Evolutionary conservation across 495 filamentous ascomycete genomes (phyloP).

Genomic region (Tetracladium marchalianum): DNA sequence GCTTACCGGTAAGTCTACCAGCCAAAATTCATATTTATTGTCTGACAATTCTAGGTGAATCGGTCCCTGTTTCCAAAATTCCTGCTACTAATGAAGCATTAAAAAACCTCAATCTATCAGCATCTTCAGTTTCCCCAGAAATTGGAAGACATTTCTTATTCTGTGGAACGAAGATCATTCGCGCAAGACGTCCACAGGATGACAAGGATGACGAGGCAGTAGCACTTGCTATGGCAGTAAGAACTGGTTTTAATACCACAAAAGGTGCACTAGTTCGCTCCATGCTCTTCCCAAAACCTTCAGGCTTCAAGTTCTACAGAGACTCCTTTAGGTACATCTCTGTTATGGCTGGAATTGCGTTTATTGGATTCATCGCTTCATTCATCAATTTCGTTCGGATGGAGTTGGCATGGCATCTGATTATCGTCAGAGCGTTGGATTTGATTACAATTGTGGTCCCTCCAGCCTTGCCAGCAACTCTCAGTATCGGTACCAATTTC

Average conservation of each 20-base stretch:
- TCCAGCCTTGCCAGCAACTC: slow-evolving; percentile 89
- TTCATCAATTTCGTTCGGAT: slow-evolving; percentile 88
- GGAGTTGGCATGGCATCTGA: slow-evolving; percentile 72
- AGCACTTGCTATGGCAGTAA: slow-evolving; percentile 80
- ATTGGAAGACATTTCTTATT: slow-evolving; percentile 85
- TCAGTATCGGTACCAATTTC: slow-evolving; percentile 95
- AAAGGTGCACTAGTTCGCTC: slow-evolving; percentile 94
- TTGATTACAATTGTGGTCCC: slow-evolving; percentile 97
- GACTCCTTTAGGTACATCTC: slow-evolving; percentile 98
- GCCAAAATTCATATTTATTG: background rate
- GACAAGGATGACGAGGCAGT: slow-evolving; percentile 77
- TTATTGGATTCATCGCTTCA: slow-evolving; percentile 79
- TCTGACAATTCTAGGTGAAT: slow-evolving; percentile 58
- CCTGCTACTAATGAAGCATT: slow-evolving; percentile 81
- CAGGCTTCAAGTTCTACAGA: slow-evolving; percentile 94
- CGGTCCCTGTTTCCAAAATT: slow-evolving; percentile 88
- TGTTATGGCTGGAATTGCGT: slow-evolving; percentile 87
- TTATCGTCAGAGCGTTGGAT: slow-evolving; percentile 86
- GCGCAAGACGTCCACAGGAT: slow-evolving; percentile 80
- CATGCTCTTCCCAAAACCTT: slow-evolving; percentile 98
- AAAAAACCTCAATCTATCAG: slow-evolving; percentile 57
- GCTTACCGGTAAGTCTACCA: slow-evolving; percentile 61
- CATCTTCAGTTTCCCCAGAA: slow-evolving; percentile 68
- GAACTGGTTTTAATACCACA: slow-evolving; percentile 94
- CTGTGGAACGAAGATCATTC: slow-evolving; percentile 89